A percentile compares a stretch with the other conserved stretches of the same genome.
Conservation (phyloP, 768 basidiomycete genomes). For the Tulasnella sp. region DNA sequence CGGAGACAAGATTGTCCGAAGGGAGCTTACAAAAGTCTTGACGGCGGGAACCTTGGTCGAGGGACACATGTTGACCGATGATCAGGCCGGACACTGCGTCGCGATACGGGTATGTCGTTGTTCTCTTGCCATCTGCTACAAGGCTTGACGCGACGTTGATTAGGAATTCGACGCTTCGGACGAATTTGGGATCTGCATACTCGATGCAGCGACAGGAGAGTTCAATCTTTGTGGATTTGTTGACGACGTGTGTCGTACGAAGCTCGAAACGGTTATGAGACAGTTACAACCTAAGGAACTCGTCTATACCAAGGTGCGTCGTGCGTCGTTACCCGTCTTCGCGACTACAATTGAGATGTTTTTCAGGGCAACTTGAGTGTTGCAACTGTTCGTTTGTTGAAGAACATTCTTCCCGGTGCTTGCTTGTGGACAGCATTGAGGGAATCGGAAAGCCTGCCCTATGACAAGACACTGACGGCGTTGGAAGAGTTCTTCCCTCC, state of each 20-base stretch:
- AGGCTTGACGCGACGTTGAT: not conserved
- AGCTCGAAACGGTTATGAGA: slow-evolving; percentile 83
- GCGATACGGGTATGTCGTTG: slow-evolving; percentile 46
- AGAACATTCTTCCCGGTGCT: slow-evolving; percentile 59
- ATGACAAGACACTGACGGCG: slow-evolving; percentile 55
- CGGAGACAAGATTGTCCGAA: slow-evolving; percentile 69
- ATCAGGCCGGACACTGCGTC: slow-evolving; percentile 91
- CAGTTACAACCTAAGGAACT: slow-evolving; percentile 86
- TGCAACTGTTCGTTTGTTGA: slow-evolving; percentile 68
- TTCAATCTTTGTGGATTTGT: slow-evolving; percentile 83
- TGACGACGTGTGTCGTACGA: slow-evolving; percentile 87
- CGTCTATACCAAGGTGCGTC: slow-evolving; percentile 70
- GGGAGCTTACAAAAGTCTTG: slow-evolving; percentile 89
- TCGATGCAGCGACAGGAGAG: slow-evolving; percentile 92
- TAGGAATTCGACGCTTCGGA: slow-evolving; percentile 31
- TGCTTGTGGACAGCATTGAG: slow-evolving; percentile 87
- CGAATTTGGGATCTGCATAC: slow-evolving; percentile 77
- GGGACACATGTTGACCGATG: slow-evolving; percentile 73
- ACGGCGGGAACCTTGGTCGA: slow-evolving; percentile 96
- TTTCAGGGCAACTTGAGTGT: slow-evolving; percentile 74
- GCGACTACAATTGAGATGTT: not conserved
- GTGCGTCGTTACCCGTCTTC: not conserved
- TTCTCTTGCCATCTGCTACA: not conserved
- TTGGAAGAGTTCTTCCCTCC: slow-evolving; percentile 51
- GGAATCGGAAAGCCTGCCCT: slow-evolving; percentile 68